These are phyloP conservation scores for Aspergillus floridensis DNA, from an alignment of 2,329 filamentous ascomycete genomes.

Conservation along the genomic window DNA sequence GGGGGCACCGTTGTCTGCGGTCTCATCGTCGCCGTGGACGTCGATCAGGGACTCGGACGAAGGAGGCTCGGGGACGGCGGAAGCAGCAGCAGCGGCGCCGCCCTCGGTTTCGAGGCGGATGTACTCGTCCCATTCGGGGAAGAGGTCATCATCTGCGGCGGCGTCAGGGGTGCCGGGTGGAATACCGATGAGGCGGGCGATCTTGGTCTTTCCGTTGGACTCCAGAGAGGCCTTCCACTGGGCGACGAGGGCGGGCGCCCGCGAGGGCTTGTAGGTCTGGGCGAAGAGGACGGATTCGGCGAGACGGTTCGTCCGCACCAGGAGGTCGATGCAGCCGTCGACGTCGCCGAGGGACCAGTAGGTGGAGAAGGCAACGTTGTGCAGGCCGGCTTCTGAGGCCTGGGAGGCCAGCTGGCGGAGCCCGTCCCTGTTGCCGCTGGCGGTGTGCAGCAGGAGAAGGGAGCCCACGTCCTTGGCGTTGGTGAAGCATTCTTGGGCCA, in stretches of 20 bases:
- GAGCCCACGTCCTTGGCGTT: constrained; percentile 89
- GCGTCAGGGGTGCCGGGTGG: constrained; percentile 67
- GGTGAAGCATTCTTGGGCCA: constrained; percentile 90
- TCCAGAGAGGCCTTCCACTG: constrained; percentile 83
- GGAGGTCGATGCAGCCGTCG: constrained; percentile 73
- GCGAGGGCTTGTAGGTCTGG: constrained; percentile 90
- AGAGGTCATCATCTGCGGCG: constrained; percentile 69
- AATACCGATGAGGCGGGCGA: constrained; percentile 77
- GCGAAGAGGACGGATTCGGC: constrained; percentile 89
- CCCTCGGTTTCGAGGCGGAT: constrained; percentile 75
- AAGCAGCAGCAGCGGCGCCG: constrained; percentile 23
- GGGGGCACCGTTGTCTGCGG: constrained; percentile 33
- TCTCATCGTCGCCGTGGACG: constrained; percentile 34
- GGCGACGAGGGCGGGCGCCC: constrained; percentile 64
- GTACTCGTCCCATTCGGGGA: constrained; percentile 95
- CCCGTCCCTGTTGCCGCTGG: constrained; percentile 74
- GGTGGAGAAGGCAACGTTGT: constrained; percentile 91
- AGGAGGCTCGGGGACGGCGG: constrained; percentile 35
- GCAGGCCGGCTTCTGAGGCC: constrained; percentile 71
- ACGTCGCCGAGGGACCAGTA: constrained; percentile 85
- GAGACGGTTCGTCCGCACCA: constrained; percentile 72
- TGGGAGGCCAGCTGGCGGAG: constrained; percentile 69
- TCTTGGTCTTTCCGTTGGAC: constrained; percentile 78
- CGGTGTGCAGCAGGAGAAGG: constrained; percentile 81
- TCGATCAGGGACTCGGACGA: constrained; percentile 44